Conservation (phyloP, 495 filamentous ascomycete genomes). For the Monascus purpureus region DNA sequence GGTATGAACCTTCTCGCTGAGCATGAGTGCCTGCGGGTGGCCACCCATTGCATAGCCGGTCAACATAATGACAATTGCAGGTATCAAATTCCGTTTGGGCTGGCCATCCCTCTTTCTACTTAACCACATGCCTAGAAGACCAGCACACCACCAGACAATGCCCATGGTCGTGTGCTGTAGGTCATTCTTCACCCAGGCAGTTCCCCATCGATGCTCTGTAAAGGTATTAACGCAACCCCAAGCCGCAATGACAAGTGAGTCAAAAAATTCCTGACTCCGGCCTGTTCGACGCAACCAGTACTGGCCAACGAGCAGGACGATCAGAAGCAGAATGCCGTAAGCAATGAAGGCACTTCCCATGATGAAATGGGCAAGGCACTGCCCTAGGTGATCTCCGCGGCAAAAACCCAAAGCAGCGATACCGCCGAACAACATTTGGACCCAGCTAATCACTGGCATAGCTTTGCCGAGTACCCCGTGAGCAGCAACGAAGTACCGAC, state of each 20-base stretch:
- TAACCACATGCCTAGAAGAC: constrained; percentile 83
- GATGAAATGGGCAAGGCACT: constrained; percentile 94
- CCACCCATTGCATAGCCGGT: constrained; percentile 93
- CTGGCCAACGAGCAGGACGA: constrained; percentile 80
- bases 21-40: constrained; percentile 66
- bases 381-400: constrained; percentile 76
- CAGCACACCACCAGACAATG: constrained; percentile 92
- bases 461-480: constrained; percentile 77
- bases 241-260: constrained; percentile 74
- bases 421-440: constrained; percentile 93
- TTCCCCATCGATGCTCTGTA: constrained; percentile 92
- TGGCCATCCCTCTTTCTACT: constrained; percentile 67
- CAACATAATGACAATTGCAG: constrained; percentile 74
- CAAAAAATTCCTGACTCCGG: constrained; percentile 93
- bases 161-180: constrained; percentile 97
- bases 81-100: constrained; percentile 85
- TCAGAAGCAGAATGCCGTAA: constrained; percentile 78
- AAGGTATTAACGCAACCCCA: constrained; percentile 98
- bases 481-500: constrained; percentile 51
- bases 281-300: constrained; percentile 72
- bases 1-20: constrained; percentile 83
- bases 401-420: constrained; percentile 94
- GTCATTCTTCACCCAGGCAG: constrained; percentile 83
- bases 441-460: constrained; percentile 79
- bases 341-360: constrained; percentile 96